Evolutionary conservation across 805 yeast genomes (phyloP), one percentile per base, ranked within the genome.

Genomic region (Komagataella pseudopastoris): DNA sequence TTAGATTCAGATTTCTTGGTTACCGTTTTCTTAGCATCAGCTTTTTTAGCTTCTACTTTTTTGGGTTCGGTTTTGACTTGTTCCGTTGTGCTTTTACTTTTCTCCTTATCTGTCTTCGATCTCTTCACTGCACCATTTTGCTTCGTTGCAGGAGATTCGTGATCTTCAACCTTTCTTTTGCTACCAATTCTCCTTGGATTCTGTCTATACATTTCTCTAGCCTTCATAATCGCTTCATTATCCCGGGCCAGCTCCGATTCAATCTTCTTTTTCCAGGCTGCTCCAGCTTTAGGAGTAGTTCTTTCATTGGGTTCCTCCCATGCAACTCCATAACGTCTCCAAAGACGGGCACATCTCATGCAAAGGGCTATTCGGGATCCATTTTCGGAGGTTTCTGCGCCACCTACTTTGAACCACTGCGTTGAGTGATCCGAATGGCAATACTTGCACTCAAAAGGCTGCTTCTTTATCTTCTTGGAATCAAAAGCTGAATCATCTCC

Each of bases 251-350:
- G 68, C 58, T 83, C 97, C 53, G 74, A 71, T 56, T 90, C 97
- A 1, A 85, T 64, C 52, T 72, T 75, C 55, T 76, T 75, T 56
- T 74, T 78, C 82, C 82, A 78, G 1, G 77, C 77, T 44, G 72
- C 73, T 18, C 77, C 75, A 12, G 79, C 66, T 51, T 67, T 63
- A 53, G 66, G 69, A 16, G 58, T 63, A 45, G 60, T 78, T 61
- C 72, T 77, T 51, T 82, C 88, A 22, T 66, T 57, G 0, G 96
- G 96, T 39, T 79, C 80, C 56, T 83, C 88, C 98, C 98, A 93
- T 7, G 71, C 72, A 0, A 87, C 81, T 0, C 89, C 96, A 64
- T 91, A 91, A 45, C 95, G 70, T 63, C 96, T 75, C 98, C 98
- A 91, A 24, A 93, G 61, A 53, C 85, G 74, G 0, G 96, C 96